Base-by-base conservation (phyloP, 2,329 filamentous ascomycete species). In the Verticillium nonalfalfae region DNA sequence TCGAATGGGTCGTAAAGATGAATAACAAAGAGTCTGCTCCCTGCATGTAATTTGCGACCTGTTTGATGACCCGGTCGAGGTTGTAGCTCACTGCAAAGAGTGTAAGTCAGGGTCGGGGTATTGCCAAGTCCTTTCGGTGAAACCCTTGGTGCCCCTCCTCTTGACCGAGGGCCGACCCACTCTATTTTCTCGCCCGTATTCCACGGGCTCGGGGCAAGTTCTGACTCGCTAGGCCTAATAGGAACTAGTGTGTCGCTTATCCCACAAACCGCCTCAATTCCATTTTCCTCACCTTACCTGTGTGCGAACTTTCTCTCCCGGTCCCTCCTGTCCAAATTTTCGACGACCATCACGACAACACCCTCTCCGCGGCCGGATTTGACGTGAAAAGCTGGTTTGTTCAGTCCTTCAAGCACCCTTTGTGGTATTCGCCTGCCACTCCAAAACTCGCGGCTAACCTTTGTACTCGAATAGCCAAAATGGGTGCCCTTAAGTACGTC, bases 401-500 rank as follows among this genome's bases (percentile, higher is more conserved):
- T 66, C 72, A 67, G 56, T 68, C 59, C 31, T 14, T 56, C 54
- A 14, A 33, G 1, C 15, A 1, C 18, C 9, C 34, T 13, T 56
- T n/a, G 45, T 18, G 21, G 18, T 52, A 5, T 63, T 61, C 62
- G 63, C 9, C 45, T 58, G 60, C 54, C 56, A n/a, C 18, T 50
- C 26, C 18, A 38, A n/a, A 15, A 52, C 54, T 5, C 35, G 21
- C 35, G 33, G 26, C 39, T 33, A 45, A 11, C 34, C 21, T 14
- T 38, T 31, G 36, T 4, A 31, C 56, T 38, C n/a, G 26, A 61
- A 58, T 71, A 85, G 83, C 76, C 78, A 86, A 94, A 88, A 97
- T 97, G 95, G 95, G 95, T 91, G 94, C 94, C 86, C 92, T 97
- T 83, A 99, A 99, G 86, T 99, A 97, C 87, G 92, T 99, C 85